Evolutionary conservation across 495 filamentous ascomycete genomes (phyloP).

Genomic region (Talaromyces wortmannii): DNA sequence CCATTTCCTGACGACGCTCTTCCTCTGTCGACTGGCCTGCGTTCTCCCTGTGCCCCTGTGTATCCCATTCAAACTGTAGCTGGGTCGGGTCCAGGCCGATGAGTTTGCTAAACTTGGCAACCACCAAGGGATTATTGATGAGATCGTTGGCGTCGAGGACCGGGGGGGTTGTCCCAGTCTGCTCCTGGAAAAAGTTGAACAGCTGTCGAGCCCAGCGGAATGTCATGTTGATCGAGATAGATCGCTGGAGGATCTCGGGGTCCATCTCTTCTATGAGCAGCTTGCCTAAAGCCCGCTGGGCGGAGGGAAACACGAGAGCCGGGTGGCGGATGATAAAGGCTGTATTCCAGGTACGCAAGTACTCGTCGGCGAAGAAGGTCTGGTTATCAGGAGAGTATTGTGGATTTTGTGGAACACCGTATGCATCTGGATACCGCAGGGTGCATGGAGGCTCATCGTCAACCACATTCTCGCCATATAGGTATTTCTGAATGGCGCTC

Average conservation of each 20-base stretch:
- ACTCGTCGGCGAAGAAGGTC: slow-evolving; percentile 30
- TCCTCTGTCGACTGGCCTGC: slow-evolving; percentile 3
- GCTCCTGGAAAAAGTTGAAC: slow-evolving; percentile 25
- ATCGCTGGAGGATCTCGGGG: not conserved
- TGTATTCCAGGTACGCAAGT: slow-evolving; percentile 23
- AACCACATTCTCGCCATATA: not conserved
- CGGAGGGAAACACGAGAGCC: slow-evolving; percentile 27
- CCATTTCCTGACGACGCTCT: not conserved
- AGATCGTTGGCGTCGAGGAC: slow-evolving; percentile 41
- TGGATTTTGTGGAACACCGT: slow-evolving; percentile 6
- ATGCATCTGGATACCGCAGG: slow-evolving; percentile 4
- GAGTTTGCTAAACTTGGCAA: slow-evolving; percentile 21
- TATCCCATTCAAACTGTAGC: slow-evolving; percentile 31
- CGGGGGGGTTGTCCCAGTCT: slow-evolving; percentile 18
- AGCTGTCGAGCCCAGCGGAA: slow-evolving; percentile 25
- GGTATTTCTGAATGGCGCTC: not conserved
- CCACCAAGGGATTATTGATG: slow-evolving; percentile 23
- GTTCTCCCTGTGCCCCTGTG: slow-evolving; percentile 10
- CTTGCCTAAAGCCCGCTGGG: slow-evolving; percentile 22
- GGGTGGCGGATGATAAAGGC: slow-evolving; percentile 39
- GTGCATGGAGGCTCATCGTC: slow-evolving; percentile 1
- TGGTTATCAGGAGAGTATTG: slow-evolving; percentile 21
- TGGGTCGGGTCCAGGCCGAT: slow-evolving; percentile 24
- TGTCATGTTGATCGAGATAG: slow-evolving; percentile 15
- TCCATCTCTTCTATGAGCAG: slow-evolving; percentile 7